Conservation (phyloP, 805 yeast genomes). For the Ogataea trehalophila region DNA sequence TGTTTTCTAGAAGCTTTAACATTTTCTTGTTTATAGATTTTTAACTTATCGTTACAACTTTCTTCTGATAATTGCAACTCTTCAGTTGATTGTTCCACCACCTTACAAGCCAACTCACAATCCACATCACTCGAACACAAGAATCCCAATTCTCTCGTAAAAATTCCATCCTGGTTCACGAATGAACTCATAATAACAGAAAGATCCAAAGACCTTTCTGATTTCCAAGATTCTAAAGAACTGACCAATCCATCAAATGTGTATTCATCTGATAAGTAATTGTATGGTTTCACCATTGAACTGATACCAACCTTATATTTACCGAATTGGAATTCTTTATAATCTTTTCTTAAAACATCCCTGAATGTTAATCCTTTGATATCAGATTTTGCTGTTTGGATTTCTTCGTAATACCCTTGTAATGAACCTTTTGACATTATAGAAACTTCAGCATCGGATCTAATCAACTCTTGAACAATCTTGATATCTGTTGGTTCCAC, state of each 20-base stretch:
- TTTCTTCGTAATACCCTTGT: slow-evolving; percentile 21
- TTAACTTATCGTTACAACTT: slow-evolving; percentile 2
- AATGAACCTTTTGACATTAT: slow-evolving; percentile 15
- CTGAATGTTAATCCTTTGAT: slow-evolving; percentile 51
- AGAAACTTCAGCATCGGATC: slow-evolving; percentile 1
- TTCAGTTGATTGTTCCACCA: slow-evolving; percentile 13
- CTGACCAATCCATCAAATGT: slow-evolving; percentile 15
- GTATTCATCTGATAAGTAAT: slow-evolving; percentile 40
- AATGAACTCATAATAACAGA: slow-evolving; percentile 47
- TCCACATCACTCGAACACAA: slow-evolving; percentile 3
- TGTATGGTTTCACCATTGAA: slow-evolving; percentile 61
- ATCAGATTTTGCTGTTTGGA: slow-evolving; percentile 54
- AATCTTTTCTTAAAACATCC: slow-evolving; percentile 78
- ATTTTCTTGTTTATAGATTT: slow-evolving; percentile 43
- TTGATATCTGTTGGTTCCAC: slow-evolving; percentile 55
- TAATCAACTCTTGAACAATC: slow-evolving; percentile 37
- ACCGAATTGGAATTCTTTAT: slow-evolving; percentile 58
- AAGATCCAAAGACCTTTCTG: slow-evolving; percentile 33
- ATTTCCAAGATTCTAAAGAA: slow-evolving; percentile 19
- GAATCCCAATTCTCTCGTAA: slow-evolving; percentile 42
- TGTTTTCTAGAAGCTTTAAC: slow-evolving; percentile 74
- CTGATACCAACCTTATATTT: slow-evolving; percentile 61
- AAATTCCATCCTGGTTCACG: slow-evolving; percentile 24
- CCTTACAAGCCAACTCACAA: slow-evolving; percentile 9
- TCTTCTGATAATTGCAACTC: slow-evolving; percentile 22